Percentiles rank a stretch among this genome's conserved stretches.
Conservation (phyloP, 108 stramenopile species). For the Skeletonema costatum region DNA sequence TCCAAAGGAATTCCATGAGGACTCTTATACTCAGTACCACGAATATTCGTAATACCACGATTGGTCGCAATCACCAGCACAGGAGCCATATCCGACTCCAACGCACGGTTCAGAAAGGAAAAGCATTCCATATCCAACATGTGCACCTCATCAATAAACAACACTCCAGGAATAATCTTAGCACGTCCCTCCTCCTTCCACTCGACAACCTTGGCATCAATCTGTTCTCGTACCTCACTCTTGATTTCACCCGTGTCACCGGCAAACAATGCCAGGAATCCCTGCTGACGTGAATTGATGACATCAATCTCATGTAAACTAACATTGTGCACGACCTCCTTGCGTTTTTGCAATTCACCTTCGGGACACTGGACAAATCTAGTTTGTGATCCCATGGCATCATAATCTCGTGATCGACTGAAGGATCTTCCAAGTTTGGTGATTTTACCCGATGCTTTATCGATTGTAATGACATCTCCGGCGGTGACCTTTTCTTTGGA, state of each 20-base stretch:
- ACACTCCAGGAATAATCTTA: slow-evolving; percentile 96
- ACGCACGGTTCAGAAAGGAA: slow-evolving; percentile 91
- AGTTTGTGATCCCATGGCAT: slow-evolving; percentile 98
- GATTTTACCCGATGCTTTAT: slow-evolving; percentile 97
- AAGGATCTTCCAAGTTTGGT: slow-evolving; percentile 96
- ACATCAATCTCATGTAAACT: slow-evolving; percentile 99
- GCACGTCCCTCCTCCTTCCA: slow-evolving; percentile 98
- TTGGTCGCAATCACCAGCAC: slow-evolving; percentile 95
- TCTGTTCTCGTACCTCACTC: slow-evolving; percentile 95
- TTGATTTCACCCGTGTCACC: slow-evolving; percentile 99
- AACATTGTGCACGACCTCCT: slow-evolving; percentile 96
- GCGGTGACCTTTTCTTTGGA: slow-evolving; percentile 96
- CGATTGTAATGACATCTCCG: slow-evolving; percentile 99
- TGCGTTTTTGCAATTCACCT: slow-evolving; percentile 98
- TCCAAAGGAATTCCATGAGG: slow-evolving; percentile 98
- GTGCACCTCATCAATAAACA: slow-evolving; percentile 99
- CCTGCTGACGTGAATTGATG: slow-evolving; percentile 98
- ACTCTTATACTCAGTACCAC: slow-evolving; percentile 94
- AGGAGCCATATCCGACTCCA: slow-evolving; percentile 90
- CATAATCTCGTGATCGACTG: slow-evolving; percentile 95
- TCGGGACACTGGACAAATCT: slow-evolving; percentile 99
- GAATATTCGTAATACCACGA: slow-evolving; percentile 90
- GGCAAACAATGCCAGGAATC: slow-evolving; percentile 98
- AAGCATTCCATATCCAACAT: slow-evolving; percentile 97
- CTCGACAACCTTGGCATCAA: slow-evolving; percentile 96